Evolutionary conservation across 192 early-diverging fungal species (phyloP), one percentile per base, ranked within the genome.

Genomic region (Spizellomyces sp.): DNA sequence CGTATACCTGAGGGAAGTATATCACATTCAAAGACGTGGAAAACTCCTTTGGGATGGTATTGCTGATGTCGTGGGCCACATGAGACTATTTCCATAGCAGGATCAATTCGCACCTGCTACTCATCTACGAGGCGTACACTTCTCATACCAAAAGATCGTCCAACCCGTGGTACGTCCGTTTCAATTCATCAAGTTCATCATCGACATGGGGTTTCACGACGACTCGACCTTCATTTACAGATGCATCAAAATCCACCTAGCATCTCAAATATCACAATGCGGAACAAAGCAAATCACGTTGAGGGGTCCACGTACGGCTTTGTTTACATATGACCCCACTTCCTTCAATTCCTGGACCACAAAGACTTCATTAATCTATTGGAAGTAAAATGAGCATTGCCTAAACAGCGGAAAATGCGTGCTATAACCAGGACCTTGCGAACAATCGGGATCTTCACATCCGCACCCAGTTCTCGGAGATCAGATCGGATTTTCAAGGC

Each of bases 231-330:
- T 91, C 90, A 15, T 64, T 71, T 8, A 71, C 50, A 22, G 89
- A 90, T n/a, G 77, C 79, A n/a, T 90, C 86, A 77, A 91, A 94
- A 64, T 92, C 89, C 27, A 93, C 77, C 91, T 91, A 41, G 9
- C 59, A 41, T 61, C 5, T 15, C 5, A 22, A n/a, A 41, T 14
- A 0, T 62, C 19, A 36, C 36, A 9, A 36, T 22, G 17, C n/a
- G 6, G n/a, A 41, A 9, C 15, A 62, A 22, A 10, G 9, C 42
- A 4, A 6, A 9, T 65, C 22, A 7, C 5, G 50, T 0, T 72
- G 14, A 14, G 22, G n/a, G 21, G 50, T 15, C 45, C 12, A 58
- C 81, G 55, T 62, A 90, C 88, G 57, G 84, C 77, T 46, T 81
- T 77, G 60, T 90, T 88, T 36, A 91, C 90, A 50, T 63, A 74